Evolutionary conservation across 176 grass and related monocot species (phyloP).

Genomic region (Phyllostachys edulis): DNA sequence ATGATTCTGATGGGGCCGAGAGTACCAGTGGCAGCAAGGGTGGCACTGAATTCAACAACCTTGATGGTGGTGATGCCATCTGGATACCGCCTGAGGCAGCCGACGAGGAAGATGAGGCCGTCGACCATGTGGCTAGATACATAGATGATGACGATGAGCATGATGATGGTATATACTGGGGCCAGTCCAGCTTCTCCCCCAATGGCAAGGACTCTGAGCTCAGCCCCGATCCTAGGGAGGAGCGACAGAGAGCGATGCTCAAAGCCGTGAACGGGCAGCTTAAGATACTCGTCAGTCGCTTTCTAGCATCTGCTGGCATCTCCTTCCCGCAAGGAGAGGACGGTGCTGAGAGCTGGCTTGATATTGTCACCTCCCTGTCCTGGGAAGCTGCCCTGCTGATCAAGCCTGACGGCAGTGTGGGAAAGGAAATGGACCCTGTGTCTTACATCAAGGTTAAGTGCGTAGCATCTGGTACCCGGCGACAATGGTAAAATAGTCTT

Average conservation of each 20-base stretch:
- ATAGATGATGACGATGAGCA: slow-evolving; percentile 22
- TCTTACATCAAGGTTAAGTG: slow-evolving; percentile 77
- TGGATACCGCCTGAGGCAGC: slow-evolving; percentile 61
- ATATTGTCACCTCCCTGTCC: slow-evolving; percentile 54
- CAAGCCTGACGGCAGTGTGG: slow-evolving; percentile 54
- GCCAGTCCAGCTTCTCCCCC: slow-evolving; percentile 11
- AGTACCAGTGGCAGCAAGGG: not conserved
- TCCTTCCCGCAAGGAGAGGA: slow-evolving; percentile 13
- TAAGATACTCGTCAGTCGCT: slow-evolving; percentile 62
- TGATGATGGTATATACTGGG: slow-evolving; percentile 17
- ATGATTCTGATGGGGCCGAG: not conserved
- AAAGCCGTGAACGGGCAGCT: slow-evolving; percentile 61
- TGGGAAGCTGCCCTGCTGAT: slow-evolving; percentile 68
- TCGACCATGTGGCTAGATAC: not conserved
- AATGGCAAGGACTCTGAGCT: slow-evolving; percentile 6
- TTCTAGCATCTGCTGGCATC: slow-evolving; percentile 48
- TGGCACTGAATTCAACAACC: not conserved
- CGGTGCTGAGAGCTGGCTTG: slow-evolving; percentile 42
- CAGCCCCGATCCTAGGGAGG: slow-evolving; percentile 18
- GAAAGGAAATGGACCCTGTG: slow-evolving; percentile 67
- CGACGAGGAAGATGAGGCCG: slow-evolving; percentile 20
- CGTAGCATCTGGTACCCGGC: slow-evolving; percentile 38
- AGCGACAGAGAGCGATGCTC: slow-evolving; percentile 49
- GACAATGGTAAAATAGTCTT: slow-evolving; percentile 43
- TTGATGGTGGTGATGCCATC: slow-evolving; percentile 26